These are phyloP conservation scores for Heliamphora ciliata DNA, from an alignment of 179 eudicot species.

Conservation along the genomic window DNA sequence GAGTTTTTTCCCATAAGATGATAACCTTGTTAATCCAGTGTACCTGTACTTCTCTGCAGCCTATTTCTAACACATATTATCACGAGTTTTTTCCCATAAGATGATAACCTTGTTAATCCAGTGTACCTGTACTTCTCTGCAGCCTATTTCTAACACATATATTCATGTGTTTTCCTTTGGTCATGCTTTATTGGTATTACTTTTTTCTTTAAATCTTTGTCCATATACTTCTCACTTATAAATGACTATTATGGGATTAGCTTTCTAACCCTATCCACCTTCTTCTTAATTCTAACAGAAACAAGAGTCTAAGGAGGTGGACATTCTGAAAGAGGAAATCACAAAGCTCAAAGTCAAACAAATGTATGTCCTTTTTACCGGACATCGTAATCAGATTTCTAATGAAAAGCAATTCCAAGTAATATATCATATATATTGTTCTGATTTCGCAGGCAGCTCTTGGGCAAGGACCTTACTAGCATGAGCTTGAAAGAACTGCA, in stretches of 20 bases:
- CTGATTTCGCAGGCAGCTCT: conserved; percentile 35
- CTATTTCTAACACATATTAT: not conserved
- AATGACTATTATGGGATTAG: not conserved
- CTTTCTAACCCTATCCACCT: not conserved
- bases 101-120: not conserved
- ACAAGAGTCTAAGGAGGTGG: conserved; percentile 34
- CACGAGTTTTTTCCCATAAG: no score
- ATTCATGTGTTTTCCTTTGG: not conserved
- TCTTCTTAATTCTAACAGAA: conserved; percentile 18
- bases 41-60: not conserved
- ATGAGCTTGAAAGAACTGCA: conserved; percentile 46
- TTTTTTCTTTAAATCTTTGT: not conserved
- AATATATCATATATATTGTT: not conserved
- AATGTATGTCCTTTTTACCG: conserved; percentile 20
- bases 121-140: not conserved
- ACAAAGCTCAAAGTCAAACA: conserved; percentile 38
- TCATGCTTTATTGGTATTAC: not conserved
- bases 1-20: no score
- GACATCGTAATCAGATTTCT: not conserved
- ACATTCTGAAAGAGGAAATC: conserved; percentile 44
- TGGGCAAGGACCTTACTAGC: conserved; percentile 58
- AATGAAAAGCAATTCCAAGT: no score
- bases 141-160: not conserved
- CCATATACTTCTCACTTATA: not conserved
- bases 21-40: not conserved